Base-by-base conservation (phyloP, 345 rosid genomes). In the Eucalyptus victrix region DNA sequence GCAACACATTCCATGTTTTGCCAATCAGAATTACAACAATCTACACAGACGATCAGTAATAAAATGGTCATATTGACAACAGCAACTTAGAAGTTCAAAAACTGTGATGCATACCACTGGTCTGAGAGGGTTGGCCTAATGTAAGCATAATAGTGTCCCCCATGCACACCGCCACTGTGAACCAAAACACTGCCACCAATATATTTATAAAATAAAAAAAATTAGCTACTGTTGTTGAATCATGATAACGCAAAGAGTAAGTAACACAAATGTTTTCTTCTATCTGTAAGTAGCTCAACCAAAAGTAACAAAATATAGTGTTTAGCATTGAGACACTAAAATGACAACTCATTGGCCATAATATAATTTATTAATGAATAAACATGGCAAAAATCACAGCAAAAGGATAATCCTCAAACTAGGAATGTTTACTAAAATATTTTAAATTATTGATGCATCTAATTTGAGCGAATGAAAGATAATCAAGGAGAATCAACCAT, bases 131-230 rank as follows among this genome's bases (percentile, higher is more conserved):
- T 93, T 34, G 96, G 96, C 91, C 96, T 91, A 87, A 94, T 94
- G 89, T 92, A 94, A 65, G 96, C 96, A 90, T 94, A 94, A 87
- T 94, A 94, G 88, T 94, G 96, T 53, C 96, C 96, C 80, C 96
- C 96, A 88, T 94, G 96, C 90, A 94, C 96, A 80, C 96, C 96
- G 49, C 96, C 96, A 85, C 96, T 94, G 83, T 94, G 96, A 88
- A 94, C 96, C 94, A 94, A 91, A 88, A 94, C 95, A 83, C 96
- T 94, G 93, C 90, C 87, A 56, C 72, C 53, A 42, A 44, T n/a
- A 56, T 37, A 88, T 45, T 53, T 40, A 86, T 56, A 24, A 80
- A 58, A 23, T 34, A 49, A 30, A 15, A 67, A 37, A 10, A 76
- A 76, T 86, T 42, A 76, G 83, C 83, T 3, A 76, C 26, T 40